Evolutionary conservation across 176 grass and related monocot species (phyloP), one percentile per base, ranked within the genome.

Genomic region (Lolium rigidum): DNA sequence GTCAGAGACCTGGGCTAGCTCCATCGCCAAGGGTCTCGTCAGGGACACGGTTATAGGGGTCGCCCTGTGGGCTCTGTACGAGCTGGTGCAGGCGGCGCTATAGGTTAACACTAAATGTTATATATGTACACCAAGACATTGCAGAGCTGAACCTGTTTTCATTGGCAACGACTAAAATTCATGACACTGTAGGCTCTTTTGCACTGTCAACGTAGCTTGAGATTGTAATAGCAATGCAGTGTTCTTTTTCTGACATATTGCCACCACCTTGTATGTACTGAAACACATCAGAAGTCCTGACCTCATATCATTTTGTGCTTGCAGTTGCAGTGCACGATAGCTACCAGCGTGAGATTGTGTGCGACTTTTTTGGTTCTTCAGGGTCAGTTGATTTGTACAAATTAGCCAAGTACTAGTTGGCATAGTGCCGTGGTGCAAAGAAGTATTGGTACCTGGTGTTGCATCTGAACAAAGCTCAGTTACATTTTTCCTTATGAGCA

Each of bases 1-100:
- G 38, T 85, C 85, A 21, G 80, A 86, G 25, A 60, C 87, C 26
- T 98, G 96, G 96, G 76, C 78, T 12, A 86, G 67, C 71, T 83
- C 83, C 55, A 26, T 88, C n/a, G 46, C 89, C 77, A 88, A 79
- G 76, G 89, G 91, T 24, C 82, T 98, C 10, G 31, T 90, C 39
- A 95, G 96, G 80, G 96, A 98, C 76, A 95, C 91, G 6, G 12
- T 95, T 38, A 86, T 98, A 31, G 93, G 90, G 24, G 65, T 95
- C 80, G 76, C 64, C 9, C 74, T 98, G 0, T 98, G 96, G 93
- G 86, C 65, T 31, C 80, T 94, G 15, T 98, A 98, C 79, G 93
- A 98, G 75, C 86, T 85, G 82, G 25, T 95, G 46, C 49, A 89
- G 39, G 69, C 14, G 50, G 20, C 70, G 3, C 47, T 97, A 2